Base-by-base conservation (phyloP, 2,329 filamentous ascomycete genomes). In the Thelonectria discophora region DNA sequence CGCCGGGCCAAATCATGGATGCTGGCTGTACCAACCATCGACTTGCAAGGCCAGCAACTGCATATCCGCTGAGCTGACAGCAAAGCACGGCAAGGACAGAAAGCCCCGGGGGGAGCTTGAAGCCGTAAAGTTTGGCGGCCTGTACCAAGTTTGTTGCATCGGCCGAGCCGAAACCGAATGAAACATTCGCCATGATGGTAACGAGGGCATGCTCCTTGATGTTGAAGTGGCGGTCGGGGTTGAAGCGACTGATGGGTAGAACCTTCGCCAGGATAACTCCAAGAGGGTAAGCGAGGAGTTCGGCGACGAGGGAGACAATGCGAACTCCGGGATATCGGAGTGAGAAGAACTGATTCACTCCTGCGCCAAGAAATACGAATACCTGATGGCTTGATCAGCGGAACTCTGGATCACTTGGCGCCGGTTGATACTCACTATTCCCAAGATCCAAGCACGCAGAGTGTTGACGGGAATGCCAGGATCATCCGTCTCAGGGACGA, bases 161-260 rank as follows among this genome's bases (percentile, higher is more conserved):
- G 3, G 56, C 56, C 5, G 56, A 58, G 15, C 56, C 56, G 15
- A 58, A 58, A 4, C 56, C 56, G 9, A 58, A 58, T 2, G 56
- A 58, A 13, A 58, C 77, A 45, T 76, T 77, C 5, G 78, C 78
- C 77, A 79, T 79, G 67, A 80, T 78, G 65, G 77, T 79, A 69
- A 86, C 75, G 77, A 84, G 67, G 75, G 84, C 67, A 74, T 84
- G 71, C 61, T 86, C 70, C 69, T 86, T 78, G 76, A 77, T 71
- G 75, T 84, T 74, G 79, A 78, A 80, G 9, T 74, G 76, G 0
- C 78, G 56, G 34, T 58, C 78, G 1, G 77, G 78, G 63, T 80
- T 80, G 3, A 55, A 17, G 12, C 56, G 32, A 13, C 56, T 48
- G 21, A 58, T 53, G 2, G 56, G 56, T 9, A 58, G 17, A 1